Evolutionary conservation across 495 filamentous ascomycete species (phyloP), one percentile per base, ranked within the genome.

Genomic region (Physcia stellaris): DNA sequence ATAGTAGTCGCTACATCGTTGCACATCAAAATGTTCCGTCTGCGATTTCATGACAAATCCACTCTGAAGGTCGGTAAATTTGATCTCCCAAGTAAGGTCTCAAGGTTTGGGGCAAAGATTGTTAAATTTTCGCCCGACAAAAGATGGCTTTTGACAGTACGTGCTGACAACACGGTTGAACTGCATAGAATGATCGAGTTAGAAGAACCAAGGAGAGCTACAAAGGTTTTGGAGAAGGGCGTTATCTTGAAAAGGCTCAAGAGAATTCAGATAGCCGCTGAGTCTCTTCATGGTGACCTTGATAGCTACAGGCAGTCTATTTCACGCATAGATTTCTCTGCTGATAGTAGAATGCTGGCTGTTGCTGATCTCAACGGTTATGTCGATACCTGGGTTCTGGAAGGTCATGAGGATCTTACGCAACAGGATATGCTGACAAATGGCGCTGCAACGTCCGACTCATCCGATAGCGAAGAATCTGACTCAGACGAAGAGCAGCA

Each of bases 311-410:
- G 88, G 37, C 68, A 79, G 47, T 75, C 73, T 18, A 75, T 96
- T 28, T 80, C 69, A 16, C 74, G 83, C 29, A 59, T 76, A 13
- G 68, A 75, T 0, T 96, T 95, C 56, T 92, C 86, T 6, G 63
- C 76, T 4, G 80, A 92, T 48, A 84, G 84, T 57, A 72, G 69
- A 38, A 71, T 94, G 36, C 55, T 96, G 12, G 82, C 77, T 6
- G 71, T 76, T 11, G 75, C 78, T 24, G 92, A 95, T 56, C 53
- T 96, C 17, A 76, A 78, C 34, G 92, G 92, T 20, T 80, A 77
- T 55, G 68, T 99, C 21, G 87, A 95, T 52, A 83, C 77, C 11
- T 99, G 85, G 77, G 57, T 82, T 4, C 57, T 95, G 21, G 66
- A 72, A 41, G 68, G 64, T 27, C 66, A 66, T 17, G 61, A 67